Conservation (phyloP, 148 eudicot species). For the Vaccinium vitisidaea region DNA sequence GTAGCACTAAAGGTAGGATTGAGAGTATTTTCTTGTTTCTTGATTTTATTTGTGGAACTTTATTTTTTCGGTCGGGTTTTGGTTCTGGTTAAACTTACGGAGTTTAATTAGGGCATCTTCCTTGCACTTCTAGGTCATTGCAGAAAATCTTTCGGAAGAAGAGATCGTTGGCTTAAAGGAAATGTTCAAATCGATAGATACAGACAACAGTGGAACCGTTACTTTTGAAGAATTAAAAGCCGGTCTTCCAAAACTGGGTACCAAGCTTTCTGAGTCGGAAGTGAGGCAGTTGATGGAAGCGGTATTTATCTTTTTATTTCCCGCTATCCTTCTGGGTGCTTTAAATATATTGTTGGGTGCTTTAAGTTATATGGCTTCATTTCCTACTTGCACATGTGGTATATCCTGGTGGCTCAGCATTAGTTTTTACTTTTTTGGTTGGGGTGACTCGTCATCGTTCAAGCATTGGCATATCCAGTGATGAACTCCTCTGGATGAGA, state of each 20-base stretch:
- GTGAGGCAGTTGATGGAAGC: constrained; percentile 97
- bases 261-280: constrained; percentile 84
- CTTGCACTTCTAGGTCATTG: constrained; percentile 66
- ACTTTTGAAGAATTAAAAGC: constrained; percentile 90
- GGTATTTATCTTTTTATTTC: constrained; percentile 38
- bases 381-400: background rate
- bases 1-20: constrained; percentile 81
- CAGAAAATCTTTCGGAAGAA: constrained; percentile 95
- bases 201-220: constrained; percentile 87
- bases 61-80: background rate
- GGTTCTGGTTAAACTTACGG: background rate
- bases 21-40: constrained; percentile 3
- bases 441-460: background rate
- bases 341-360: background rate
- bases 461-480: background rate
- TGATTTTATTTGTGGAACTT: background rate
- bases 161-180: constrained; percentile 93
- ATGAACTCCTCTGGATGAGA: constrained; percentile 5
- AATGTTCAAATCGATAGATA: constrained; percentile 96
- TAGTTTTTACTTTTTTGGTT: background rate
- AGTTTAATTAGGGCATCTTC: constrained; percentile 15
- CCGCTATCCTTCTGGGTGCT: background rate
- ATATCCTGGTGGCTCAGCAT: background rate
- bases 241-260: constrained; percentile 86
- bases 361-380: background rate